Evolutionary conservation across 345 rosid species (phyloP).

Genomic region (Salix purpurea): DNA sequence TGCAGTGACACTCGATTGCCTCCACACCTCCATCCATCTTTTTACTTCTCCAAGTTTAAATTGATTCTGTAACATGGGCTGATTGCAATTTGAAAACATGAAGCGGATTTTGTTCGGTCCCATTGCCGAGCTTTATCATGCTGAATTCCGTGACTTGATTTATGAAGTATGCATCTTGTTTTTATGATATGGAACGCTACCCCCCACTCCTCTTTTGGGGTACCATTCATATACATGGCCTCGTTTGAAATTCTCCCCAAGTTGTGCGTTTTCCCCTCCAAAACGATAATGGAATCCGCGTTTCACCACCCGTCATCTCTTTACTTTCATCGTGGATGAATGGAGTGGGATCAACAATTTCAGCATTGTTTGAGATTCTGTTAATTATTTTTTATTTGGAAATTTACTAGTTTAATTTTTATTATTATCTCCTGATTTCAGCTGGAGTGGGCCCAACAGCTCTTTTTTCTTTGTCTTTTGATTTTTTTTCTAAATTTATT

Average conservation of each 20-base stretch:
- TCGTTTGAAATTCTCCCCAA: not conserved
- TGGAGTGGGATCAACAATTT: not conserved
- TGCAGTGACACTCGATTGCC: not conserved
- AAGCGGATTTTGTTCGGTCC: slow-evolving; percentile 17
- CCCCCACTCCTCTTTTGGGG: not conserved
- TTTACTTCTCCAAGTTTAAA: not conserved
- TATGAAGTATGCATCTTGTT: not conserved
- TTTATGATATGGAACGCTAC: no score
- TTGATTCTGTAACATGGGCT: not conserved
- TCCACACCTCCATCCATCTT: not conserved
- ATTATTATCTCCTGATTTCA: no score
- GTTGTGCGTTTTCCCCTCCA: not conserved
- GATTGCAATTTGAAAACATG: slow-evolving; percentile 1
- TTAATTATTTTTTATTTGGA: no score
- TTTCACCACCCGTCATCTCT: not conserved
- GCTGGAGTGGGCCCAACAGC: no score
- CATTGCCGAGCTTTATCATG: slow-evolving; percentile 6
- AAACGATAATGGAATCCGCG: not conserved
- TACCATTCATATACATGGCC: not conserved
- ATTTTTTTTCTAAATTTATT: no score
- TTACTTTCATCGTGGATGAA: not conserved
- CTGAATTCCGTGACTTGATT: slow-evolving; percentile 14
- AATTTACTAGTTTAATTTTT: no score
- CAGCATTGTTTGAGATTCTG: no score
- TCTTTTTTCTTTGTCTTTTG: no score